Base-by-base conservation (phyloP, 192 early-diverging fungal genomes). In the Gamsiella multidivaricata region DNA sequence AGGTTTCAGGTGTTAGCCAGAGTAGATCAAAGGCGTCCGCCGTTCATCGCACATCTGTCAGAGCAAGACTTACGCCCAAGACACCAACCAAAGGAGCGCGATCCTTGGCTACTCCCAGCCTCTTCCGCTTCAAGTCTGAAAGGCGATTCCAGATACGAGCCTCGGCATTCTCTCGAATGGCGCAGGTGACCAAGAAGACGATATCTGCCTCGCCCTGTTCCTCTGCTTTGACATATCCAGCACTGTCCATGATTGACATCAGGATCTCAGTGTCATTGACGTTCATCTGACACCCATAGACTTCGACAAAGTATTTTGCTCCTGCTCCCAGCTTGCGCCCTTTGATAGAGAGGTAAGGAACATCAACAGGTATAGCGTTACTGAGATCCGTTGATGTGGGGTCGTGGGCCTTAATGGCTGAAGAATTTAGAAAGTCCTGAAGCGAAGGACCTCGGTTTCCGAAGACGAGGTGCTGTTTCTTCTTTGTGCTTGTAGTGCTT, bases 211-310 rank as follows among this genome's bases (percentile, higher is more conserved):
- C 85, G 6, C 72, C 81, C 23, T 85, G 69, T 39, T 61, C 70
- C 39, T 79, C 72, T 2, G 90, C 90, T 55, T 89, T 85, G 61
- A 80, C 79, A 62, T 91, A 93, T 17, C 91, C 91, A 25, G 88
- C 80, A 43, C 84, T 82, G 54, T 88, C 85, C 81, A 93, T 82
- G 23, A 93, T 89, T 0, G 90, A 79, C 84, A 89, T 93, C 58
- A 93, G 76, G 49, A 93, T 91, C 71, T 93, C 91, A 0, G 91
- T 91, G 61, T 93, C 91, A 65, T 88, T 93, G 55, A 91, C 88
- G 61, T 93, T 93, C 91, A 93, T 92, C 80, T 93, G 91, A 65
- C 91, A 93, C 11, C 91, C 91, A 65, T 93, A 93, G 32, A 93
- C 91, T 65, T 93, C 91, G 10, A 93, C 87, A 72, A 86, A 91